phyloP scores from a whole-genome alignment of 2,329 filamentous ascomycete species.

The Cercospora zeae-maydis region DNA sequence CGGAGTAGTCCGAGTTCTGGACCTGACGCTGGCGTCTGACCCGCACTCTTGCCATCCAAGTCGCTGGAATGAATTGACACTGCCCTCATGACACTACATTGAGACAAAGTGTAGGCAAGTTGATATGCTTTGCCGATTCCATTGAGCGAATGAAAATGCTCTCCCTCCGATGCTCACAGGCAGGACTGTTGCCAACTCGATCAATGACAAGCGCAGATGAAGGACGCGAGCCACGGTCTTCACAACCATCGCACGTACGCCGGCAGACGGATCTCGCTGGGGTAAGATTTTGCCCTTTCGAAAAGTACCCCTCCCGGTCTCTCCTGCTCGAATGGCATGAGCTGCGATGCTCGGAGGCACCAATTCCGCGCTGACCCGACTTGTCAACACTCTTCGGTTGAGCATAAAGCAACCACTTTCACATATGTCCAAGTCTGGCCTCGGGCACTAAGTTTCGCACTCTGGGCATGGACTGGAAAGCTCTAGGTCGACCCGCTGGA shows the following conservation, averaged over 20 bases:
- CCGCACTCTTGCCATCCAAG: neutral
- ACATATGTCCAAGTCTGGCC: neutral
- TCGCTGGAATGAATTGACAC: too few species aligned
- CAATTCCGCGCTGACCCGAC: neutral
- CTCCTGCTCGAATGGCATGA: neutral
- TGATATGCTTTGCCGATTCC: too few species aligned
- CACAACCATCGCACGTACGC: too few species aligned
- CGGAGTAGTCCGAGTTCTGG: neutral
- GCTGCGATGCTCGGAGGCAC: neutral
- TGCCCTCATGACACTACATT: too few species aligned
- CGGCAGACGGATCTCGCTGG: too few species aligned
- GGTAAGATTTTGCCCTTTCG: neutral
- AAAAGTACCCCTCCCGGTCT: neutral
- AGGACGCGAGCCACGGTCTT: too few species aligned
- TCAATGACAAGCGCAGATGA: too few species aligned
- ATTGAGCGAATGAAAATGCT: too few species aligned
- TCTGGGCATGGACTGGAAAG: neutral
- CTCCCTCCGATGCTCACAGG: too few species aligned
- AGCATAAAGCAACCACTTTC: neutral
- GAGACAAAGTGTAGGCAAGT: too few species aligned
- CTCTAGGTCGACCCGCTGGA: neutral
- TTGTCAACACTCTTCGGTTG: neutral
- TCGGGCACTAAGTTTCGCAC: neutral
- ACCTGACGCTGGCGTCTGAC: neutral
- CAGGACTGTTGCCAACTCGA: too few species aligned